phyloP scores from a whole-genome alignment of 176 grass and related monocot genomes.

The Leersia perrieri region DNA sequence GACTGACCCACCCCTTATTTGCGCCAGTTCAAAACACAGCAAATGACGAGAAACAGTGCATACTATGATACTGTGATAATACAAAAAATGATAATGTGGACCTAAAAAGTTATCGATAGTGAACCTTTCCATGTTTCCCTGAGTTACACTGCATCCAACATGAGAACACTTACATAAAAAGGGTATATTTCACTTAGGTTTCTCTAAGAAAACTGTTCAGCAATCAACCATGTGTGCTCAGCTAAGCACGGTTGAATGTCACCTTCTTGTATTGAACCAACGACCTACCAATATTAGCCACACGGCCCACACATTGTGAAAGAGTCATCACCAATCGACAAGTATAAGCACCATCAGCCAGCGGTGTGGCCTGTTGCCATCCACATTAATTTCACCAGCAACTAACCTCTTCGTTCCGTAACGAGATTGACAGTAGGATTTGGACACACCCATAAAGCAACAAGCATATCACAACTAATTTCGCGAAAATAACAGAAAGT shows the following conservation, averaged over 20 bases:
- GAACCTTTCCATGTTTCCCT: no score
- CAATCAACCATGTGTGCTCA: not conserved
- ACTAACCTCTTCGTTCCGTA: not conserved
- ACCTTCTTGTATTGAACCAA: not conserved
- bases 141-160: not conserved
- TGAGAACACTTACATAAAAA: not conserved
- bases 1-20: not conserved
- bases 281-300: not conserved
- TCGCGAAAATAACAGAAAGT: not conserved
- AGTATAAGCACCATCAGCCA: not conserved
- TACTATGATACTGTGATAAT: not conserved
- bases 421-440: not conserved
- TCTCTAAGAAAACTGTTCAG: not conserved
- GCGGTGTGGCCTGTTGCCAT: not conserved
- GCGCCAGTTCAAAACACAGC: not conserved
- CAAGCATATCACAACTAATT: not conserved
- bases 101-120: no score
- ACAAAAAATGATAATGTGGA: not conserved
- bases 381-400: slow-evolving; percentile 22
- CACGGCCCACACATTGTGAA: not conserved
- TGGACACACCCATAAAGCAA: not conserved
- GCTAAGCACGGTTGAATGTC: not conserved
- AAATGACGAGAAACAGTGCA: not conserved
- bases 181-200: not conserved
- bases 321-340: not conserved